These are phyloP conservation scores for Vinca major DNA, from an alignment of 305 asterid genomes.

Conservation along the genomic window DNA sequence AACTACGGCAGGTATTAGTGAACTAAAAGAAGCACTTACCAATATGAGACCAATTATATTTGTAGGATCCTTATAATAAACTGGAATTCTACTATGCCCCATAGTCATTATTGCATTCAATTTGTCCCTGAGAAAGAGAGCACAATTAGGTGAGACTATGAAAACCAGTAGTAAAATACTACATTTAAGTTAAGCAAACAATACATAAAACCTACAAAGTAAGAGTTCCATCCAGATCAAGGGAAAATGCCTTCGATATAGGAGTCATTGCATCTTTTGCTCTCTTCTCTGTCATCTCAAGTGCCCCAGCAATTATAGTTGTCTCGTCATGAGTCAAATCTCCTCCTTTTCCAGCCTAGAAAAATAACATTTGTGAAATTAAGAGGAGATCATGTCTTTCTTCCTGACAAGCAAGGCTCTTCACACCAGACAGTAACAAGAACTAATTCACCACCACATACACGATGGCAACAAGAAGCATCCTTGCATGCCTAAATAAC, in stretches of 20 bases:
- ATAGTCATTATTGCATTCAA: conserved; percentile 86
- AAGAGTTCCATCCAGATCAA: conserved; percentile 77
- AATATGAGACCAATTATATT: conserved; percentile 87
- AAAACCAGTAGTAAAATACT: conserved; percentile 7
- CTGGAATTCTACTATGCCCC: conserved; percentile 97
- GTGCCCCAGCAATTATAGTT: conserved; percentile 92
- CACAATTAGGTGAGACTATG: conserved; percentile 8
- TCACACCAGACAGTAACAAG: background rate
- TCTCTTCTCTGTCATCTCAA: conserved; percentile 79
- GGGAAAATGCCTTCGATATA: conserved; percentile 88
- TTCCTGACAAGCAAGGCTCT: conserved; percentile 1
- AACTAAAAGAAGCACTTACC: conserved; percentile 35
- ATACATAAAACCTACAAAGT: conserved; percentile 61
- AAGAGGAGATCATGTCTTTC: too few relatives aligned
- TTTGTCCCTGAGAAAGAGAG: conserved; percentile 56
- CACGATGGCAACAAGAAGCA: background rate
- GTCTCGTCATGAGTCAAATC: conserved; percentile 98
- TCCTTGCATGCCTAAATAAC: background rate
- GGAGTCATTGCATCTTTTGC: conserved; percentile 99
- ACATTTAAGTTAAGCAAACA: conserved; percentile 13
- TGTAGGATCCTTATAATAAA: conserved; percentile 56
- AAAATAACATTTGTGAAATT: conserved; percentile 2
- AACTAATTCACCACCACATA: background rate
- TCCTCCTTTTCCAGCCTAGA: conserved; percentile 97
- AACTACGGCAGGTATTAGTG: background rate